Conservation (phyloP, 177 flowering plant species). For the Vitis hybrid region DNA sequence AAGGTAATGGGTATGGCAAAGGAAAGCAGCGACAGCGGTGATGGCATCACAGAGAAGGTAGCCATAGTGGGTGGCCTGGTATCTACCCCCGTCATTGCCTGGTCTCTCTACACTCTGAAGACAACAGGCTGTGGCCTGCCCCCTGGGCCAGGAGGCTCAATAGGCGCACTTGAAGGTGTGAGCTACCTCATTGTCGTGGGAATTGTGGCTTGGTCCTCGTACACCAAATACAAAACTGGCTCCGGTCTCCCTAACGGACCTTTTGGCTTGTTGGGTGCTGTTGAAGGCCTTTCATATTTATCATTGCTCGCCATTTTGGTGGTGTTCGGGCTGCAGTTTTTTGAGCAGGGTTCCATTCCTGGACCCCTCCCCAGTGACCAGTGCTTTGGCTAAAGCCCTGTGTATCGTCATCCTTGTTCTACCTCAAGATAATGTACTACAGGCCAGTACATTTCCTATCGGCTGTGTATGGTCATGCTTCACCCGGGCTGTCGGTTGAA, state of each 20-base stretch:
- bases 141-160: constrained; percentile 90
- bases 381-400: constrained; percentile 72
- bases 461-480: constrained; percentile 1
- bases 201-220: constrained; percentile 82
- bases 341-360: constrained; percentile 75
- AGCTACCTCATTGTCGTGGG: constrained; percentile 77
- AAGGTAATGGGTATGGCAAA: constrained; percentile 50
- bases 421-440: constrained; percentile 1
- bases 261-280: constrained; percentile 85
- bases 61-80: constrained; percentile 79
- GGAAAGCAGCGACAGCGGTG: constrained; percentile 38
- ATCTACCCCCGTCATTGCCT: constrained; percentile 79
- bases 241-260: constrained; percentile 93
- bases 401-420: constrained; percentile 5
- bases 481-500: background rate
- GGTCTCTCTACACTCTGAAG: constrained; percentile 98
- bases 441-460: constrained; percentile 8
- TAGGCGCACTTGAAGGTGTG: constrained; percentile 92
- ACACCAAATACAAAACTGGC: constrained; percentile 85
- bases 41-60: constrained; percentile 34
- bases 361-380: constrained; percentile 87
- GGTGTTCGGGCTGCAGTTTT: constrained; percentile 82
- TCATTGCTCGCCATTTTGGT: constrained; percentile 61
- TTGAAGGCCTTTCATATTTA: constrained; percentile 85
- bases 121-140: constrained; percentile 96